phyloP scores from a whole-genome alignment of 306 rosid genomes.

The Bauhinia variegata region DNA sequence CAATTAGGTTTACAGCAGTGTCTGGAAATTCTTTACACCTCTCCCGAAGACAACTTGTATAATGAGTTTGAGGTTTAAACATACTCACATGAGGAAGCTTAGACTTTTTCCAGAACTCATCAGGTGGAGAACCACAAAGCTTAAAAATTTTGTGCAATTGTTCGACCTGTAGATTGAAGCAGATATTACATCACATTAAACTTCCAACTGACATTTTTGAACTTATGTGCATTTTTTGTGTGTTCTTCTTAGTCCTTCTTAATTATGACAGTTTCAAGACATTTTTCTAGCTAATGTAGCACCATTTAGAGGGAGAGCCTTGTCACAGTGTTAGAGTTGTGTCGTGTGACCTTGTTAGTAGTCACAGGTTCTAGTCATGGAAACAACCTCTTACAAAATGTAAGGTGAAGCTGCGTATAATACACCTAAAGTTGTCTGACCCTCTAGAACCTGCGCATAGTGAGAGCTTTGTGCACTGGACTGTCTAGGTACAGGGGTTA shows the following conservation, averaged over 20 bases:
- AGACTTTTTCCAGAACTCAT: slow-evolving; percentile 79
- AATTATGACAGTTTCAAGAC: not conserved
- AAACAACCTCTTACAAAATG: too few relatives aligned
- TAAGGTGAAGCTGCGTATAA: too few relatives aligned
- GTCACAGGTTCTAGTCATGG: too few relatives aligned
- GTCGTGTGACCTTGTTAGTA: too few relatives aligned
- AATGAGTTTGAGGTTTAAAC: slow-evolving; percentile 81
- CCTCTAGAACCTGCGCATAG: too few relatives aligned
- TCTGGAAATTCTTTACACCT: slow-evolving; percentile 67
- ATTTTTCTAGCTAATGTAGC: too few relatives aligned
- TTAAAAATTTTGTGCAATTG: slow-evolving; percentile 94
- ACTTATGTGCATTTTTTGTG: not conserved
- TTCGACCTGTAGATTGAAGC: slow-evolving; percentile 65
- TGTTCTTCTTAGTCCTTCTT: not conserved
- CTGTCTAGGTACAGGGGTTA: slow-evolving; percentile 5
- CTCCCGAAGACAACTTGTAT: slow-evolving; percentile 69
- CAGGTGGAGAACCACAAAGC: slow-evolving; percentile 91
- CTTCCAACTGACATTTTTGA: not conserved
- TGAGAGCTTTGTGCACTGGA: too few relatives aligned
- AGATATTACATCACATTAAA: slow-evolving; percentile 18
- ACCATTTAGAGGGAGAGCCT: too few relatives aligned
- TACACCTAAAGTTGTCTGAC: too few relatives aligned
- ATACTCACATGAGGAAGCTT: slow-evolving; percentile 88
- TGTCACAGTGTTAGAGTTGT: too few relatives aligned
- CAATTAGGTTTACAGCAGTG: slow-evolving; percentile 59